Percentiles rank a stretch among this genome's conserved stretches.
These are phyloP conservation scores for Brettanomyces custersianus DNA, from an alignment of 805 yeast genomes.

Conservation along the genomic window DNA sequence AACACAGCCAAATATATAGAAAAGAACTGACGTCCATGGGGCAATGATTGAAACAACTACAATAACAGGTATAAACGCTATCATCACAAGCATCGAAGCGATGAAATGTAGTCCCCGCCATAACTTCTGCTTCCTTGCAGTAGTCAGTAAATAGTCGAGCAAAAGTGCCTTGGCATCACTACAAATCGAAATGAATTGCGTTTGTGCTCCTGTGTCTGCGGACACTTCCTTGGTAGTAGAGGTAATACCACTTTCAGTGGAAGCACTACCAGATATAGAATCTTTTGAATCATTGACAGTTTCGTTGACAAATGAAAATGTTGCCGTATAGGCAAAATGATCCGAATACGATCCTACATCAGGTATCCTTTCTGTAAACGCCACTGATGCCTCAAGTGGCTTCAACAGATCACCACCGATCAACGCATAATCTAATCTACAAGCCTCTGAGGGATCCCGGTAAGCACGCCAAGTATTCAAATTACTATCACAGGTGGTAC, in stretches of 20 bases:
- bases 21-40: conserved; percentile 60
- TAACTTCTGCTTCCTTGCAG: conserved; percentile 47
- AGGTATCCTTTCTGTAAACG: conserved; percentile 62
- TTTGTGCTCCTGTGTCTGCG: conserved; percentile 6
- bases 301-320: no score
- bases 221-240: background rate
- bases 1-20: conserved; percentile 46
- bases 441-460: conserved; percentile 57
- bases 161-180: conserved; percentile 42
- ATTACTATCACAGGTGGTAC: conserved; percentile 83
- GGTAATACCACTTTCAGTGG: background rate
- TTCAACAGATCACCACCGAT: conserved; percentile 47
- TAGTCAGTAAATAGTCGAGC: conserved; percentile 35
- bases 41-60: conserved; percentile 47
- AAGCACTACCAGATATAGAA: background rate
- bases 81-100: conserved; percentile 38
- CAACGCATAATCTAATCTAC: conserved; percentile 84
- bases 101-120: conserved; percentile 65
- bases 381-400: conserved; percentile 58
- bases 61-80: conserved; percentile 47
- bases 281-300: background rate
- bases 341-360: conserved; percentile 77
- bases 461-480: conserved; percentile 78
- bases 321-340: conserved; percentile 74
- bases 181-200: conserved; percentile 27